A percentile compares a stretch with the other conserved stretches of the same genome.
Conservation (phyloP, 805 yeast species). For the Jamesozyma spencerorum region DNA sequence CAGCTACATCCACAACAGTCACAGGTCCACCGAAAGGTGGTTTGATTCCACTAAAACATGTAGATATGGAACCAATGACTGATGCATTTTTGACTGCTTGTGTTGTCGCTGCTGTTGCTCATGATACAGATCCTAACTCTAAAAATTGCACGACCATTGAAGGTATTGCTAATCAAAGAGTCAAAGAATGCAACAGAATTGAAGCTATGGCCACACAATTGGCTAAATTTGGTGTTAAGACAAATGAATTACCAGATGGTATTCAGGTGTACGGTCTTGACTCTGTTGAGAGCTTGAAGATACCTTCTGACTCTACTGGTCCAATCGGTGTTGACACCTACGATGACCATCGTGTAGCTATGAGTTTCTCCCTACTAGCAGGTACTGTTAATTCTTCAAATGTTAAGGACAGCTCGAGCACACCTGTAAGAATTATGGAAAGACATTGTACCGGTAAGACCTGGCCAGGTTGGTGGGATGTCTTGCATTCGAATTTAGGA, state of each 20-base stretch:
- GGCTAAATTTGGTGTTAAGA: slow-evolving; percentile 81
- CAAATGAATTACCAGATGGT: slow-evolving; percentile 85
- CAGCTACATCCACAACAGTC: slow-evolving; percentile 81
- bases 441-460: slow-evolving; percentile 93
- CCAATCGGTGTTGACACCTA: slow-evolving; percentile 57
- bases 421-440: slow-evolving; percentile 67
- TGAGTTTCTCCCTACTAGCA: slow-evolving; percentile 87
- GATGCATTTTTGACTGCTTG: slow-evolving; percentile 96
- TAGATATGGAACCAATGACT: slow-evolving; percentile 99
- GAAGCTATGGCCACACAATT: slow-evolving; percentile 87
- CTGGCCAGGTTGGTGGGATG: slow-evolving; percentile 99
- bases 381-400: slow-evolving; percentile 41
- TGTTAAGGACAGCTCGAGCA: slow-evolving; percentile 14
- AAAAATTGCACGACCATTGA: slow-evolving; percentile 61
- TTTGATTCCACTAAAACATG: slow-evolving; percentile 58
- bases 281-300: slow-evolving; percentile 37
- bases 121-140: slow-evolving; percentile 34
- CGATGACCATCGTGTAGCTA: slow-evolving; percentile 97
- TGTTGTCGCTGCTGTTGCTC: slow-evolving; percentile 92
- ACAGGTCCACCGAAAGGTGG: slow-evolving; percentile 72
- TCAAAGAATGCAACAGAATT: slow-evolving; percentile 93
- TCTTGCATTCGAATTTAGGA: slow-evolving; percentile 58
- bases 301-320: slow-evolving; percentile 43
- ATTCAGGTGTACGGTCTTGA: slow-evolving; percentile 72
- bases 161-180: slow-evolving; percentile 97